A percentile compares a stretch with the other conserved stretches of the same genome.
phyloP scores from a whole-genome alignment of 202 grass and related monocot species.

The Zoysia matrella region DNA sequence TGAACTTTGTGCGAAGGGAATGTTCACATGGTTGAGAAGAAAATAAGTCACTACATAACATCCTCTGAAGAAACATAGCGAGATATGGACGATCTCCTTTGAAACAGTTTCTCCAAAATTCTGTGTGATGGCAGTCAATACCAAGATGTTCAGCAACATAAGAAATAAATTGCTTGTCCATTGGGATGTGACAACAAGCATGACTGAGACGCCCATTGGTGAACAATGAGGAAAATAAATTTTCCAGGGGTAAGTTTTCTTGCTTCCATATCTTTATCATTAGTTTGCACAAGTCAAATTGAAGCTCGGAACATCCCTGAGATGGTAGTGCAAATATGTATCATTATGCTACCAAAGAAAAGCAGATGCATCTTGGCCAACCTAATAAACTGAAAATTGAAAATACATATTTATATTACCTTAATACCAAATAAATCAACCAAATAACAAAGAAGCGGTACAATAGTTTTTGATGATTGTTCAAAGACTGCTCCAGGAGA shows the following conservation, averaged over 20 bases:
- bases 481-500: slow-evolving; percentile 42
- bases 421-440: slow-evolving; percentile 84
- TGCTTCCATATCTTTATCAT: slow-evolving; percentile 63
- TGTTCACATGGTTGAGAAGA: slow-evolving; percentile 49
- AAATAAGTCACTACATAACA: slow-evolving; percentile 51
- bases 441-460: slow-evolving; percentile 78
- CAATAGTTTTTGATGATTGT: slow-evolving; percentile 38
- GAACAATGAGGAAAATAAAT: slow-evolving; percentile 65
- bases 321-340: slow-evolving; percentile 27
- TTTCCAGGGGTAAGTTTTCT: slow-evolving; percentile 64
- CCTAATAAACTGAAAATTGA: slow-evolving; percentile 17
- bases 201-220: slow-evolving; percentile 72
- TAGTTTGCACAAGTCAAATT: slow-evolving; percentile 76
- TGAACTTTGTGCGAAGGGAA: slow-evolving; percentile 41
- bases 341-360: slow-evolving; percentile 29
- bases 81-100: slow-evolving; percentile 55
- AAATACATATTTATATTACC: slow-evolving; percentile 43
- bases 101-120: slow-evolving; percentile 77
- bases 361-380: slow-evolving; percentile 27
- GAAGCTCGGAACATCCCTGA: slow-evolving; percentile 80
- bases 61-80: slow-evolving; percentile 68
- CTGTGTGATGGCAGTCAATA: slow-evolving; percentile 45
- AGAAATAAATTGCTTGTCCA: slow-evolving; percentile 67
- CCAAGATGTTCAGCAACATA: slow-evolving; percentile 51
- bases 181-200: slow-evolving; percentile 67